Evolutionary conservation across 768 basidiomycete species (phyloP), one percentile per base, ranked within the genome.

Genomic region (Suillus placidus): DNA sequence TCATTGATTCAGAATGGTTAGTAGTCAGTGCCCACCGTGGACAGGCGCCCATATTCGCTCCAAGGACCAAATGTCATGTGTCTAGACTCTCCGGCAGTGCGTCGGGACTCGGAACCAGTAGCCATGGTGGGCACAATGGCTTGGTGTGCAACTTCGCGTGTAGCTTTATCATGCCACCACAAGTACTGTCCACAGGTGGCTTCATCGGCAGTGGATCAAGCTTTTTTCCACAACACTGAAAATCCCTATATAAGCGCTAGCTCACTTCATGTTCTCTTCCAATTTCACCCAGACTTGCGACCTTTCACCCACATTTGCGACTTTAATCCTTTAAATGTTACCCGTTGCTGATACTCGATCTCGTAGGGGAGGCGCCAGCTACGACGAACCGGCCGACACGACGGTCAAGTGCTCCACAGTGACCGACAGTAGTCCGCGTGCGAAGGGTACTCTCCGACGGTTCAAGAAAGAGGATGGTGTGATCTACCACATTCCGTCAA

Each of bases 391-490:
- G 7, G 26, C 51, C 9, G 8, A 52, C 8, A 52, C 51, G 18
- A 4, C 8, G 8, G 16, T 32, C 16, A 52, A 52, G 3, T 18
- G 4, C 16, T 30, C 30, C 8, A 32, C 7, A 18, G 14, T 5
- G 16, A 30, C 8, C 16, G 51, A 52, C 16, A 18, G 16, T 51
- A 51, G 26, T 16, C 14, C 16, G 16, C 16, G 2, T 9, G 16
- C 30, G 30, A 52, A 52, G 16, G 26, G 51, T 30, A 30, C 26
- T 52, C 51, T 52, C 16, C 26, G 51, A 30, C 51, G 51, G 26
- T 52, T 52, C 51, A 52, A 52, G 26, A 52, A 52, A 30, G 51
- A 52, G 51, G 30, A 52, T 32, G 51, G 51, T 9, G 51, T 30
- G 16, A 52, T 52, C 8, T 52, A 52, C 30, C 51, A 52, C 30